Evolutionary conservation across 164 flowering plant genomes (phyloP).

Genomic region (Litsea cubeba): DNA sequence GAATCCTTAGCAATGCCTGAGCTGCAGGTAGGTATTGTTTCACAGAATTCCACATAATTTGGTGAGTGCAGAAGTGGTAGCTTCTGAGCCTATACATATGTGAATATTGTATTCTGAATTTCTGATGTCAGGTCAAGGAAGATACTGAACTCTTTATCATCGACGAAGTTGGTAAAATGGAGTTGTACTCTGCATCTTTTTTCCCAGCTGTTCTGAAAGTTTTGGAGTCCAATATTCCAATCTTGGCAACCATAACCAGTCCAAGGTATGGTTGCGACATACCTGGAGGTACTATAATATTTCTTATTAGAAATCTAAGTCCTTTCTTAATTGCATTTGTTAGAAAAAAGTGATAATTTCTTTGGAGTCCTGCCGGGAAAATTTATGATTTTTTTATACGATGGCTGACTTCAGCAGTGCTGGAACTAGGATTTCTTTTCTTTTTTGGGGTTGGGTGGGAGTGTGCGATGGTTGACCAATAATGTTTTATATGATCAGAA

Average conservation of each 20-base stretch:
- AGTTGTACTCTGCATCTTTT: constrained; percentile 73
- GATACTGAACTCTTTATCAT: constrained; percentile 78
- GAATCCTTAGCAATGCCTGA: constrained; percentile 82
- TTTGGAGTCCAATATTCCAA: constrained; percentile 63
- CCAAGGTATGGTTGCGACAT: constrained; percentile 71
- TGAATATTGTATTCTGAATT: constrained; percentile 2
- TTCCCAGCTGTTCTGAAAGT: constrained; percentile 74
- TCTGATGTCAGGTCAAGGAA: constrained; percentile 50
- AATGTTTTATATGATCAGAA: no score
- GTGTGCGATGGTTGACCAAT: no score
- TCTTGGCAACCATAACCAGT: constrained; percentile 73
- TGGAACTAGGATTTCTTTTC: no score
- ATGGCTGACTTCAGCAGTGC: neutral
- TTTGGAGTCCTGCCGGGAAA: neutral
- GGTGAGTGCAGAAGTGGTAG: neutral
- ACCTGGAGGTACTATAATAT: constrained; percentile 58
- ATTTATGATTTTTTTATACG: no score
- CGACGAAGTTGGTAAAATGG: constrained; percentile 97
- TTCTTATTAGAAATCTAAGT: neutral
- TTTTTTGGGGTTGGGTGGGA: no score
- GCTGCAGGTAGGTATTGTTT: constrained; percentile 52
- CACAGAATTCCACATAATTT: neutral
- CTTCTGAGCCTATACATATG: neutral
- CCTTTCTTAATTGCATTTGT: neutral
- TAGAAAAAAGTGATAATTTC: neutral